Percentiles rank a stretch among this genome's conserved stretches.
Evolutionary conservation across 2,329 filamentous ascomycete genomes (phyloP).

Genomic region (Claviceps humidiphila): DNA sequence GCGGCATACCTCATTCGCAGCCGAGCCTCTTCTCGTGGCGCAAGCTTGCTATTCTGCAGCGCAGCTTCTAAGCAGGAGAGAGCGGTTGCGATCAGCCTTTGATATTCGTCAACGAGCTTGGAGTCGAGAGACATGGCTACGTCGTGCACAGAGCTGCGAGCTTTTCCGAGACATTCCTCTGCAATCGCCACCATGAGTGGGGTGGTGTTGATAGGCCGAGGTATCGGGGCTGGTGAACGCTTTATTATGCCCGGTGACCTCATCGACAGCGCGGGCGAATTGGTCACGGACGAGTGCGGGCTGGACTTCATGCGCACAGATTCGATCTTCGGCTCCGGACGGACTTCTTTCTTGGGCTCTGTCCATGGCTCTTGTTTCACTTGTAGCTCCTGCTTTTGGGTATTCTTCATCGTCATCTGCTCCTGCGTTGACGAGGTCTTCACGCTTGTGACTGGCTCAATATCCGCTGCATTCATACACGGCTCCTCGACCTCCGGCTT

Average conservation of each 20-base stretch:
- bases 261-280: conserved; percentile 27
- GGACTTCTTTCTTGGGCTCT: conserved; percentile 5
- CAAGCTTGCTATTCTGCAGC: conserved; percentile 45
- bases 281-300: conserved; percentile 25
- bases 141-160: conserved; percentile 40
- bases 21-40: conserved; percentile 54
- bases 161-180: conserved; percentile 61
- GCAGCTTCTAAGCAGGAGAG: conserved; percentile 60
- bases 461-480: background rate
- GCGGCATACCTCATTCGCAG: conserved; percentile 59
- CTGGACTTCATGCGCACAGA: conserved; percentile 19
- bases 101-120: conserved; percentile 48
- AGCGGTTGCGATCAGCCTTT: conserved; percentile 58
- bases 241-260: conserved; percentile 28
- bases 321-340: conserved; percentile 8
- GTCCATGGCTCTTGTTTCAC: conserved; percentile 5
- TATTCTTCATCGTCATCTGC: conserved; percentile 4
- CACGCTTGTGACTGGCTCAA: background rate
- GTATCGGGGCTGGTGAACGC: conserved; percentile 28
- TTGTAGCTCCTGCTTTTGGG: conserved; percentile 5
- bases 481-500: conserved; percentile 5
- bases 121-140: conserved; percentile 24
- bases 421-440: conserved; percentile 8
- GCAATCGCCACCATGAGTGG: conserved; percentile 56
- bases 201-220: conserved; percentile 34